Percentiles rank a stretch among this genome's conserved stretches.
These are phyloP conservation scores for Pyrrhoderma lamaoense DNA, from an alignment of 1,284 basidiomycete species.

Conservation along the genomic window DNA sequence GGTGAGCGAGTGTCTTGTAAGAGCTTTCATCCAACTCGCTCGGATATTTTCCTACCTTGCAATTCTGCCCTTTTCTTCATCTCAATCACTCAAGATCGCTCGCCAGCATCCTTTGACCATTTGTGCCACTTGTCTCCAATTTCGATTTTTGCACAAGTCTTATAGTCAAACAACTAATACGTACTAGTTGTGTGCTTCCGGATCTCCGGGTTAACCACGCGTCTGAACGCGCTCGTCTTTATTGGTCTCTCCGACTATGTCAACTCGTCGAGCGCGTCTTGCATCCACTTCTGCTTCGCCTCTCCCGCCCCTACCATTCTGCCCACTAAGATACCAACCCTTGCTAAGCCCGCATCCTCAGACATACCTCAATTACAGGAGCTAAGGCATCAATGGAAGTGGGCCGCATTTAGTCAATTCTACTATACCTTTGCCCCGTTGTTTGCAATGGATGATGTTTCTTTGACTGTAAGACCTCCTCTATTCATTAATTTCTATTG, in stretches of 20 bases:
- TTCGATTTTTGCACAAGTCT: not conserved
- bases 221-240: slow-evolving; percentile 10
- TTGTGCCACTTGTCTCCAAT: no score
- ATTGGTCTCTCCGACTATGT: slow-evolving; percentile 7
- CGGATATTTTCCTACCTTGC: no score
- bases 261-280: slow-evolving; percentile 11
- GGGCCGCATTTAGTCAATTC: slow-evolving; percentile 79
- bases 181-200: slow-evolving; percentile 3
- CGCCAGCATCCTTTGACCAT: no score
- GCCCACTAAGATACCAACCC: slow-evolving; percentile 2
- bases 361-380: slow-evolving; percentile 16
- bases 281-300: slow-evolving; percentile 13
- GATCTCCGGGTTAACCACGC: slow-evolving; percentile 17
- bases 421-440: slow-evolving; percentile 68
- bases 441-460: slow-evolving; percentile 57
- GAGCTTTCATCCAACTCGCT: no score
- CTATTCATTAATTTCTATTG: slow-evolving; percentile 11
- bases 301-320: slow-evolving; percentile 2
- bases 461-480: slow-evolving; percentile 45
- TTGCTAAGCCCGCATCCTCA: slow-evolving; percentile 11
- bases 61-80: no score
- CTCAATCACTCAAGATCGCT: no score
- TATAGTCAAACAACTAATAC: slow-evolving; percentile 1
- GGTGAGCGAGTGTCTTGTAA: no score
- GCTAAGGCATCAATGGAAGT: slow-evolving; percentile 68